A percentile compares a stretch with the other conserved stretches of the same genome.
Conservation (phyloP, 164 flowering plant species). For the Macadamia tetraphylla region DNA sequence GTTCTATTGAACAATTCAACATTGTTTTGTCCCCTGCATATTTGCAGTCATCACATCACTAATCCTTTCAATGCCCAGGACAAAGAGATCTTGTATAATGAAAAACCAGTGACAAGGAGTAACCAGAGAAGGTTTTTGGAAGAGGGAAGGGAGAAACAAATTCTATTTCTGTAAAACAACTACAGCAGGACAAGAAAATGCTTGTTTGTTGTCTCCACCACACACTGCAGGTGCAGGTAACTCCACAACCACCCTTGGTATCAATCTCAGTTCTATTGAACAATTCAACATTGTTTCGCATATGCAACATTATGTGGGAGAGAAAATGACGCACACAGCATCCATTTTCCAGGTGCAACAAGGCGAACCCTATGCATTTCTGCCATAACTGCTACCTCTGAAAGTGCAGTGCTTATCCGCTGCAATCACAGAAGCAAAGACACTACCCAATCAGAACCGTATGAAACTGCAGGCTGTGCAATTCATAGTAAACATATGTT, state of each 20-base stretch:
- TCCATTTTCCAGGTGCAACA: conserved; percentile 96
- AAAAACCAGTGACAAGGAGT: too few species aligned
- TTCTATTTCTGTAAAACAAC: too few species aligned
- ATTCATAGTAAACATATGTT: background rate
- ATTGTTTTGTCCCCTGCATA: conserved; percentile 8
- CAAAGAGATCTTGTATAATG: too few species aligned
- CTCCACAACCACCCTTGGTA: too few species aligned
- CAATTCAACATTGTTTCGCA: conserved; percentile 17
- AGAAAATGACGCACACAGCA: conserved; percentile 85
- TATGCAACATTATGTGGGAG: conserved; percentile 69
- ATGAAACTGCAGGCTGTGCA: too few species aligned
- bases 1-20: background rate
- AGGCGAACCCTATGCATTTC: conserved; percentile 77
- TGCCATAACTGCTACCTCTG: conserved; percentile 59
- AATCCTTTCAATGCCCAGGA: too few species aligned
- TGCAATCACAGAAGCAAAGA: conserved; percentile 23
- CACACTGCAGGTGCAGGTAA: too few species aligned
- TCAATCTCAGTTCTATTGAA: background rate
- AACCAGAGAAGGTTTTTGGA: too few species aligned
- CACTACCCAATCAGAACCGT: background rate
- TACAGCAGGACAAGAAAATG: too few species aligned
- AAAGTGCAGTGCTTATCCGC: conserved; percentile 68
- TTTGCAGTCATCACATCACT: too few species aligned
- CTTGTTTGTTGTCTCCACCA: too few species aligned
- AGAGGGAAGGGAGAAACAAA: too few species aligned